Evolutionary conservation across 805 yeast genomes (phyloP).

Genomic region (Wickerhamiella brachini): DNA sequence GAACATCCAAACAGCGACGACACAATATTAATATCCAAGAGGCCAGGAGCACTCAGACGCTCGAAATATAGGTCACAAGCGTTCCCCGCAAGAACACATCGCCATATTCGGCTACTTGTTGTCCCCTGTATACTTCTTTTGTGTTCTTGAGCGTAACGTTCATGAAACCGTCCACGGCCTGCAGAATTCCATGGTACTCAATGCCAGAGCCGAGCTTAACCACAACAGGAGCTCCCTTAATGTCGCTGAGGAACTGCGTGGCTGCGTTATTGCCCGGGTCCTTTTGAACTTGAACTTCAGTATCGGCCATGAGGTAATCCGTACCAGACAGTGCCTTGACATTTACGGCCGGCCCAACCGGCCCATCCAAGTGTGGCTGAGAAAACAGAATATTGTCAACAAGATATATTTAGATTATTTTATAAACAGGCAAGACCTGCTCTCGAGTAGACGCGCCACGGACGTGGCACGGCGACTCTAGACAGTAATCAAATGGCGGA

Average conservation of each 20-base stretch:
- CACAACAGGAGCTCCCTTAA: slow-evolving; percentile 65
- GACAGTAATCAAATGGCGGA: slow-evolving; percentile 80
- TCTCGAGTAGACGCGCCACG: too few relatives aligned
- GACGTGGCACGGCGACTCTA: slow-evolving; percentile 26
- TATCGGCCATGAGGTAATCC: not conserved
- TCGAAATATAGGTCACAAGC: slow-evolving; percentile 30
- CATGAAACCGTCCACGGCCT: slow-evolving; percentile 94
- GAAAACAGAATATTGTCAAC: too few relatives aligned
- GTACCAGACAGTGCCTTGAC: not conserved
- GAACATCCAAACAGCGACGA: too few relatives aligned
- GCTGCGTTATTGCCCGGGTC: slow-evolving; percentile 17
- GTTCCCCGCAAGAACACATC: slow-evolving; percentile 83
- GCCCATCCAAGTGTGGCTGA: too few relatives aligned
- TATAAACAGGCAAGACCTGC: too few relatives aligned
- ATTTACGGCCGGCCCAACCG: not conserved
- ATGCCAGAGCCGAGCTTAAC: slow-evolving; percentile 82
- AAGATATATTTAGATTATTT: not conserved
- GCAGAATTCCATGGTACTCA: slow-evolving; percentile 62
- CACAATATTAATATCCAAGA: too few relatives aligned
- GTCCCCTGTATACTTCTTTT: slow-evolving; percentile 44
- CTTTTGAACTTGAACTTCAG: not conserved
- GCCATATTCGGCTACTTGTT: slow-evolving; percentile 40
- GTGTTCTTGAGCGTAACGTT: slow-evolving; percentile 77
- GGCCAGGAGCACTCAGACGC: slow-evolving; percentile 11
- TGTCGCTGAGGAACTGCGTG: slow-evolving; percentile 47